Evolutionary conservation across 345 rosid genomes (phyloP).

Genomic region (Gynandropsis gynandra): DNA sequence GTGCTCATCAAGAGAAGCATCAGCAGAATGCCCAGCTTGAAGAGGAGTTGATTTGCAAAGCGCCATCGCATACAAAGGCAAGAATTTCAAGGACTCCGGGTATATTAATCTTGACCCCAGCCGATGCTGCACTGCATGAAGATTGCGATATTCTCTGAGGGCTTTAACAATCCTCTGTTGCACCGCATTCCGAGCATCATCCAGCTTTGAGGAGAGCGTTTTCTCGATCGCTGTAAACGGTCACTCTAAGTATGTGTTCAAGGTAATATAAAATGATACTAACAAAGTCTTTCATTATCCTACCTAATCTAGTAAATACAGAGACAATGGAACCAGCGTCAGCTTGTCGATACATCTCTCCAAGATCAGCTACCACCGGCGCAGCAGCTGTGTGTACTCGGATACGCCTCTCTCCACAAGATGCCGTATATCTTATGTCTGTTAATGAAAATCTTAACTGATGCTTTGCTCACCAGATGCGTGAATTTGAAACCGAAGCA

Average conservation of each 20-base stretch:
- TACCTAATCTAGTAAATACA: conserved; percentile 80
- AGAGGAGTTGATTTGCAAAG: conserved; percentile 76
- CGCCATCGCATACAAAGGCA: conserved; percentile 80
- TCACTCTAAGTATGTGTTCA: conserved; percentile 20
- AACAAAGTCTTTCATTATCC: conserved; percentile 17
- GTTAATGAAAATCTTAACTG: conserved; percentile 40
- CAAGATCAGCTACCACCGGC: conserved; percentile 85
- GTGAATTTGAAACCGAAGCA: conserved; percentile 15
- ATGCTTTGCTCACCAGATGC: conserved; percentile 14
- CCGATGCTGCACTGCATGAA: conserved; percentile 88
- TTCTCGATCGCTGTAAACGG: conserved; percentile 84
- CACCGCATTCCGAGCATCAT: conserved; percentile 75
- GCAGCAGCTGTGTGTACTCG: conserved; percentile 93
- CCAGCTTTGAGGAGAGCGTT: conserved; percentile 75
- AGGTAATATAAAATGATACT: conserved; percentile 11
- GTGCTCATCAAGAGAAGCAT: conserved; percentile 84
- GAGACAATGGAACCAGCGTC: conserved; percentile 89
- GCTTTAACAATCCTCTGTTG: conserved; percentile 85
- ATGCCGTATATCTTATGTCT: conserved; percentile 80
- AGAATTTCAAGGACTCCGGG: conserved; percentile 82
- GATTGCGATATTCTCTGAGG: conserved; percentile 84
- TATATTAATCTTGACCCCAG: conserved; percentile 88
- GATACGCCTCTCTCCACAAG: conserved; percentile 99
- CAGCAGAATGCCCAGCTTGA: conserved; percentile 89
- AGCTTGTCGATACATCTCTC: conserved; percentile 94